Evolutionary conservation across 805 yeast genomes (phyloP), one percentile per base, ranked within the genome.

Genomic region (Kuraishia piskuri): DNA sequence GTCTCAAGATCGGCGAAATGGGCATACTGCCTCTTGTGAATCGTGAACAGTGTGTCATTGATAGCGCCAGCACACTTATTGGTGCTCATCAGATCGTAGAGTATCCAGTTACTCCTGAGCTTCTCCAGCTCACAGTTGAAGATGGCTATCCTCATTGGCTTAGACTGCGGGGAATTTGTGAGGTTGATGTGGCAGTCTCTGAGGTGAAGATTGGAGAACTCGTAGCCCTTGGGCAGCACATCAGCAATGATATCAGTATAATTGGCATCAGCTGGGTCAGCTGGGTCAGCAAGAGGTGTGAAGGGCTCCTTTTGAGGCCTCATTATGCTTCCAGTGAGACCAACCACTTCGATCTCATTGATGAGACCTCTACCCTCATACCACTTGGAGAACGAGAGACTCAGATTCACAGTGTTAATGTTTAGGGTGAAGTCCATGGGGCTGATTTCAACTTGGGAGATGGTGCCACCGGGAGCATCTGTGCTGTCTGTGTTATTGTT

Each of bases 11-110:
- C 68, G 26, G 64, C 67, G 31, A 76, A 72, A 56, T 74, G 75
- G 0, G 80, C 78, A 55, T 78, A 77, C 62, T 86, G 92, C 59
- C 87, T 79, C 62, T 86, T 86, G 60, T 87, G 94, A 22, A 88
- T 75, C 0, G 90, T 85, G 68, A 87, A 86, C 66, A 88, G 72
- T 1, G 94, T 81, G 52, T 85, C 85, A 61, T 86, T 85, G 14
- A 87, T 73, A 0, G 91, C 80, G 0, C 95, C 95, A 17, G 87
- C 82, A 31, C 85, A 82, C 50, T 84, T 82, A 53, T 76, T 75
- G 14, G 90, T 88, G 63, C 82, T 83, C 68, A 87, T 77, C 52
- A 87, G 75, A 64, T 88, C 94, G 53, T 83, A 69, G 47, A 84
- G 67, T 25, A 83, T 59, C 73, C 86, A 77, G 52, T 77, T 74